Conservation (phyloP, 2,329 filamentous ascomycete genomes). For the Zasmidium cellare region DNA sequence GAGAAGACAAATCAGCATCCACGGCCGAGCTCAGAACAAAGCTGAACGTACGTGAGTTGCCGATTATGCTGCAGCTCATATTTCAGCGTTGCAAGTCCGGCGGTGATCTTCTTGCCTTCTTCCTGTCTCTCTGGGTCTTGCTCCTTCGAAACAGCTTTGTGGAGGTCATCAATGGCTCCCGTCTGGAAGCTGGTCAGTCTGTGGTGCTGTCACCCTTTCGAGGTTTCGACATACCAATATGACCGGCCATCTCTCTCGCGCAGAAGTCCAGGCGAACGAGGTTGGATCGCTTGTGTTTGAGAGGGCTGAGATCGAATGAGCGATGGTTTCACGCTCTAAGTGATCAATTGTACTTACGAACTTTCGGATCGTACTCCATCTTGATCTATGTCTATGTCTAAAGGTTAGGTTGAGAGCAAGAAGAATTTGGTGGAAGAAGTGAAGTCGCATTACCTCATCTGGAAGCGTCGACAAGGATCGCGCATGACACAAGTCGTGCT, state of each 20-base stretch:
- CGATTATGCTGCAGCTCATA: conserved; percentile 94
- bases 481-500: not conserved
- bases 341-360: conserved; percentile 53
- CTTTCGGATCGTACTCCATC: conserved; percentile 77
- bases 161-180: conserved; percentile 90
- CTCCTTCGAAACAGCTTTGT: conserved; percentile 65
- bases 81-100: conserved; percentile 78
- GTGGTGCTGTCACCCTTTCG: not conserved
- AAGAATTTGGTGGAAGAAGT: conserved; percentile 7
- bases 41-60: conserved; percentile 63
- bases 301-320: conserved; percentile 55
- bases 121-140: conserved; percentile 64
- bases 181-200: conserved; percentile 57
- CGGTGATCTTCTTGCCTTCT: conserved; percentile 85
- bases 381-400: conserved; percentile 16
- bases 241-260: conserved; percentile 85
- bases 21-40: not conserved
- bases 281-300: conserved; percentile 78
- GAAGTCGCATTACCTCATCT: not conserved
- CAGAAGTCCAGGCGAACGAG: conserved; percentile 86
- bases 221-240: conserved; percentile 68
- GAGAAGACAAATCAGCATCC: conserved; percentile 5
- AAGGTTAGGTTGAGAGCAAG: not conserved
- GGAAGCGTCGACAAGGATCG: not conserved
- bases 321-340: not conserved